A percentile compares a stretch with the other conserved stretches of the same genome.
phyloP scores from a whole-genome alignment of 2,329 filamentous ascomycete genomes.

The Aspergillus uvarum region DNA sequence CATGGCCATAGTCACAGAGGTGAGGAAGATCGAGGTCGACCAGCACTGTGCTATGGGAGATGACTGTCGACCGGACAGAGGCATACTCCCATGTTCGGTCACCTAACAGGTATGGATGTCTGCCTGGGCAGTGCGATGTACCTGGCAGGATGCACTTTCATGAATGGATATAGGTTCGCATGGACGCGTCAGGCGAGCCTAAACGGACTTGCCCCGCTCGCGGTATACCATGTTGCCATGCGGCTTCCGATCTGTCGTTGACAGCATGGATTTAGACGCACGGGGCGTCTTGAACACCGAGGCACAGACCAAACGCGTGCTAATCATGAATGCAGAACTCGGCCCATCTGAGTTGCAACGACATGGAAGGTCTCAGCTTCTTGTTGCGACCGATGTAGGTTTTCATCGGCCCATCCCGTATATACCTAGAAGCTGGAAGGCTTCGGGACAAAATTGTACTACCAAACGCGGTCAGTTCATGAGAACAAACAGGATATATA shows the following conservation, averaged over 20 bases:
- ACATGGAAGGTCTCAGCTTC: not conserved
- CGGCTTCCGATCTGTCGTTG: not conserved
- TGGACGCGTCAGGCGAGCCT: not conserved
- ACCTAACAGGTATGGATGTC: not conserved
- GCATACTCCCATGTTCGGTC: not conserved
- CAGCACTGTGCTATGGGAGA: not conserved
- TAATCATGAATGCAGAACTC: not conserved
- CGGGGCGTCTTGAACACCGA: not conserved
- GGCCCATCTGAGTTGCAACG: not conserved
- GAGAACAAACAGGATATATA: not conserved
- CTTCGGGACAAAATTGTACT: not conserved
- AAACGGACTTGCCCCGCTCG: not conserved
- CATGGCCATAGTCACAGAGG: not conserved
- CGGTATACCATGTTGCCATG: not conserved
- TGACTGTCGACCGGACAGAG: not conserved
- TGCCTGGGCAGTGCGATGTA: not conserved
- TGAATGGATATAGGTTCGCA: not conserved
- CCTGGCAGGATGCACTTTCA: not conserved
- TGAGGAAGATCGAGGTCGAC: not conserved
- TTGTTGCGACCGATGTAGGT: not conserved
- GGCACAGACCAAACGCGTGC: not conserved
- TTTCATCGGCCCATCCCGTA: not conserved
- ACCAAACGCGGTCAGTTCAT: conserved; percentile 3
- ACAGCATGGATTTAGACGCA: not conserved
- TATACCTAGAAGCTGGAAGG: not conserved